A percentile compares a stretch with the other conserved stretches of the same genome.
phyloP scores from a whole-genome alignment of 345 rosid species.

The Lagerstroemia speciosa region DNA sequence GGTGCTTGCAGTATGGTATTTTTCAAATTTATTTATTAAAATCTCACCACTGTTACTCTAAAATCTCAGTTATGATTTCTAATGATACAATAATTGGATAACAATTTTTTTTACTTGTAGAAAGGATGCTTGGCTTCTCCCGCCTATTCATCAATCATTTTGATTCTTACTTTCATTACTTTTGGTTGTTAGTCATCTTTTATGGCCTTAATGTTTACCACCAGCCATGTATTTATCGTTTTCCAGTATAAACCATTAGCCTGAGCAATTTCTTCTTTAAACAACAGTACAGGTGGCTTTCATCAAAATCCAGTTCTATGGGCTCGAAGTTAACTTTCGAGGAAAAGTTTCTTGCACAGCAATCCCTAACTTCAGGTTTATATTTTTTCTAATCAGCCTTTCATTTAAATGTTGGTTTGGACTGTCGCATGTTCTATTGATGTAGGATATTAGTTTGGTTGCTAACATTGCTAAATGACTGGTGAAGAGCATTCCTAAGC shows the following conservation, averaged over 20 bases:
- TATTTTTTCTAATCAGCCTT: conserved; percentile 4
- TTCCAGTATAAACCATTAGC: conserved; percentile 12
- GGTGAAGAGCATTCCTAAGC: neutral
- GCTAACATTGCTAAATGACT: neutral
- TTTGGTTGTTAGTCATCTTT: neutral
- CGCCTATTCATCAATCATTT: neutral
- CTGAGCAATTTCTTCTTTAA: conserved; percentile 19
- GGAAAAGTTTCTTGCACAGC: conserved; percentile 94
- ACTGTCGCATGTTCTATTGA: neutral
- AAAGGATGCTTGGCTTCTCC: neutral
- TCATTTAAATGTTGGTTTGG: neutral
- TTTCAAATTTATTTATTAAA: neutral
- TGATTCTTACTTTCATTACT: neutral
- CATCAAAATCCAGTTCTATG: conserved; percentile 64
- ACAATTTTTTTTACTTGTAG: neutral
- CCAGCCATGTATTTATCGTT: neutral
- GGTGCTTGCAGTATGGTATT: neutral
- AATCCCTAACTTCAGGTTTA: conserved; percentile 96
- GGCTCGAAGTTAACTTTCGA: conserved; percentile 68
- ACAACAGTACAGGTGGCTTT: conserved; percentile 98
- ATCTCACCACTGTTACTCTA: neutral
- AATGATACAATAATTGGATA: too few relatives aligned
- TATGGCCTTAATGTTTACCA: neutral
- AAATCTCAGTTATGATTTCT: neutral
- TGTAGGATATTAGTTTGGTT: neutral